These are phyloP conservation scores for Eryngium alpinum DNA, from an alignment of 140 eudicot genomes.

Conservation along the genomic window DNA sequence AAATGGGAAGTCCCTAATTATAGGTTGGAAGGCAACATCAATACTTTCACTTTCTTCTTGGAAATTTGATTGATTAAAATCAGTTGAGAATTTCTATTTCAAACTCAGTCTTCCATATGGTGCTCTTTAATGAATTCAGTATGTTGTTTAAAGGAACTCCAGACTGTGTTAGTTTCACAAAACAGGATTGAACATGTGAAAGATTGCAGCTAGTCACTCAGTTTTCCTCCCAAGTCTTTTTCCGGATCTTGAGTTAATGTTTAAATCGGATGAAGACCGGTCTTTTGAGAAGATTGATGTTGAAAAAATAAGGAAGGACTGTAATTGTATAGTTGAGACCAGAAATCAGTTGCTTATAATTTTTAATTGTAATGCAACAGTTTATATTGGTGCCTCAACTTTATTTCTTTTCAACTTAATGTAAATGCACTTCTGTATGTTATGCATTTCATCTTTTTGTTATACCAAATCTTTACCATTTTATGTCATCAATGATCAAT, in stretches of 20 bases:
- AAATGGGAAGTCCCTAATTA: slow-evolving; percentile 12
- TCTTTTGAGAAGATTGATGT: not conserved
- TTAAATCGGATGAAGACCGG: not conserved
- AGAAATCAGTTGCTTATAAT: not conserved
- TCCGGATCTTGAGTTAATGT: not conserved
- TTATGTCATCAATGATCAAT: not conserved
- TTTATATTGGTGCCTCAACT: not conserved
- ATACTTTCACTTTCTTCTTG: slow-evolving; percentile 12
- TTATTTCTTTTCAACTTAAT: not conserved
- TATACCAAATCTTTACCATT: no score
- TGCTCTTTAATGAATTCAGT: not conserved
- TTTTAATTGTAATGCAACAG: not conserved
- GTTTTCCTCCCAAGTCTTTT: not conserved
- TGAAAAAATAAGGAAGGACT: not conserved
- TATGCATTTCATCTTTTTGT: not conserved
- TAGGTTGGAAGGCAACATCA: slow-evolving; percentile 15
- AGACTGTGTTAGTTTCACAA: not conserved
- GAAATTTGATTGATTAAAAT: slow-evolving; percentile 1
- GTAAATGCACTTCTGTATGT: not conserved
- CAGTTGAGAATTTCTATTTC: not conserved
- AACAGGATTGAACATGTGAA: not conserved
- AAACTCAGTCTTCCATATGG: not conserved
- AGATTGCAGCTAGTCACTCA: not conserved
- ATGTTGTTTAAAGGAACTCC: not conserved
- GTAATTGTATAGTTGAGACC: not conserved